Base-by-base conservation (phyloP, 306 rosid species). In the Astragalus glycyphyllos region DNA sequence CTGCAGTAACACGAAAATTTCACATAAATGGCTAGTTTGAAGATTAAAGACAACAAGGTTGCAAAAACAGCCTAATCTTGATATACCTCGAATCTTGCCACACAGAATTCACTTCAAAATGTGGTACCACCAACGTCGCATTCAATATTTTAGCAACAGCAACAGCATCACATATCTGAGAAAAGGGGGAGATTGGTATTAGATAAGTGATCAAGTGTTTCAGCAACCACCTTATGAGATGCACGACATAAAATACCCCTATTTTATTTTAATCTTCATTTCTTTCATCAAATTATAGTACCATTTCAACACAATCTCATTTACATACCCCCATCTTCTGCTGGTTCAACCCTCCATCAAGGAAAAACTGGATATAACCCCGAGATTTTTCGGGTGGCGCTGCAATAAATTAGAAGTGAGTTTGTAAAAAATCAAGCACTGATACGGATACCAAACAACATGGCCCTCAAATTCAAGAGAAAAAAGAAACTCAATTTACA, bases 291-390 rank as follows among this genome's bases (percentile, higher is more conserved):
- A 71, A 74, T 64, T 60, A 71, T 63, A 2, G 41, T 37, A 37
- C 41, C 41, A 37, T 70, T 69, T 31, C 55, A 60, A 71, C 31
- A 67, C 57, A 79, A 64, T 57, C 53, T 64, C 54, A 75, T 48
- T 57, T 16, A 75, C 84, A 37, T 84, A 91, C 99, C 96, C 99
- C 99, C 97, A 94, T 94, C 83, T 90, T 94, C 88, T 94, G 99
- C 85, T 94, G 97, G 86, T 94, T 94, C 85, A 94, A 72, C 15
- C 99, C 99, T 71, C 99, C 99, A 81, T 94, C 97, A 55, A 94
- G 99, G 78, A 94, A 94, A 50, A 94, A 83, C 81, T 94, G 96
- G 62, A 94, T 76, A 80, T 83, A 94, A 65, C 96, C 96, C 64
- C 75, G 56, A 64, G 92, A 83, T 13, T 83, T 81, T 74, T 79